These are phyloP conservation scores for Xylaria acuta DNA, from an alignment of 495 filamentous ascomycete species.

Conservation along the genomic window DNA sequence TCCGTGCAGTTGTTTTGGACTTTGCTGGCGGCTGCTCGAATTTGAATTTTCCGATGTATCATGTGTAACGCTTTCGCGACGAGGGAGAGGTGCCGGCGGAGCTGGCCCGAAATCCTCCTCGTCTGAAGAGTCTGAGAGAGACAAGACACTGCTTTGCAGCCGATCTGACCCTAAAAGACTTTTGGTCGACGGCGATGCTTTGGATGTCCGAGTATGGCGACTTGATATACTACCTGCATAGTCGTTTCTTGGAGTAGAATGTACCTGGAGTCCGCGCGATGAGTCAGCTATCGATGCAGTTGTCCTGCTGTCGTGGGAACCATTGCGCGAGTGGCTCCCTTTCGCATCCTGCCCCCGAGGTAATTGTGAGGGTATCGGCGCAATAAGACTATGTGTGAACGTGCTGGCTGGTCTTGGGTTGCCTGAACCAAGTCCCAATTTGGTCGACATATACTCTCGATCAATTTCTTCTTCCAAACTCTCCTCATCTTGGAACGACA, in stretches of 20 bases:
- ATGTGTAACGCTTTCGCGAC: conserved; percentile 32
- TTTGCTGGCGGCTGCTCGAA: conserved; percentile 29
- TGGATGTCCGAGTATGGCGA: conserved; percentile 57
- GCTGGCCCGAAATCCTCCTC: conserved; percentile 45
- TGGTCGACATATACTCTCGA: conserved; percentile 17
- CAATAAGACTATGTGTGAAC: conserved; percentile 35
- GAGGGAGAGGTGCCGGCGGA: conserved; percentile 30
- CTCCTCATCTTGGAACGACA: conserved; percentile 46
- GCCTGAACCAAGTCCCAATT: conserved; percentile 26
- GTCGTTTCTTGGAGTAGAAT: conserved; percentile 36
- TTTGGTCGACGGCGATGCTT: conserved; percentile 53
- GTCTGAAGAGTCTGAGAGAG: conserved; percentile 56
- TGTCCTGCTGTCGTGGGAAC: conserved; percentile 36
- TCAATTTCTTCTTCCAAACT: conserved; percentile 39
- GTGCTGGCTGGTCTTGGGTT: conserved; percentile 28
- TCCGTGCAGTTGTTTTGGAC: conserved; percentile 25
- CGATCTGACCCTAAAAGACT: conserved; percentile 53
- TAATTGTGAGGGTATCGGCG: conserved; percentile 27
- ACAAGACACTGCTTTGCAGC: conserved; percentile 54
- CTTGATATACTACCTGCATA: conserved; percentile 56
- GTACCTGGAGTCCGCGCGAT: conserved; percentile 34
- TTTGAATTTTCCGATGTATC: conserved; percentile 19
- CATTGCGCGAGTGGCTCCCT: conserved; percentile 38
- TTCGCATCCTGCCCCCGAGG: conserved; percentile 22
- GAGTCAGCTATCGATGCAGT: conserved; percentile 36